Conservation (phyloP, 2,329 filamentous ascomycete genomes). For the Beauveria medogensis region DNA sequence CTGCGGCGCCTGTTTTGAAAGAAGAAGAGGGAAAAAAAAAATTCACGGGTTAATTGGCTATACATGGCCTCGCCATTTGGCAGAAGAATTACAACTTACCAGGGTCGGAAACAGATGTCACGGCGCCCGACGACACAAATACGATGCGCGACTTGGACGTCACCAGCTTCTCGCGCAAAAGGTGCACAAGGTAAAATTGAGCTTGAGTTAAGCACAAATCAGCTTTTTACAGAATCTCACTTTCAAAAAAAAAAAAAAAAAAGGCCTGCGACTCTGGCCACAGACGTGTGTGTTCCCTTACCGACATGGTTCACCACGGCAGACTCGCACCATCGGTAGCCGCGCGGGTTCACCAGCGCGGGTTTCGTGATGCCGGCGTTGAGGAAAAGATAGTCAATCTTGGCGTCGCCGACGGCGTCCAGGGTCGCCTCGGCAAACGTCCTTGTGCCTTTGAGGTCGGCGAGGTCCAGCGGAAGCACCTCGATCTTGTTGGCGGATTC, state of each 20-base stretch:
- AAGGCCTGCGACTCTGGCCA: too few relatives aligned
- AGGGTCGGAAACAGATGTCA: conserved; percentile 29
- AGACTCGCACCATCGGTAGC: conserved; percentile 41
- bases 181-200: conserved; percentile 45
- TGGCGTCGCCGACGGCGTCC: conserved; percentile 30
- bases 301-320: conserved; percentile 46
- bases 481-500: conserved; percentile 33
- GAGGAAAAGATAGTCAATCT: conserved; percentile 41
- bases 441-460: conserved; percentile 35
- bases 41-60: background rate
- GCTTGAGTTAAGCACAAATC: conserved; percentile 24
- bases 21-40: too few relatives aligned
- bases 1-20: conserved; percentile 24
- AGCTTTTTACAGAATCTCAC: background rate
- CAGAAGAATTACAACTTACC: conserved; percentile 16
- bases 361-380: conserved; percentile 37
- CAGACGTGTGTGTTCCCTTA: conserved; percentile 16
- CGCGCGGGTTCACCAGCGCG: conserved; percentile 27
- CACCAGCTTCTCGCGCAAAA: conserved; percentile 39
- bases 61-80: too few relatives aligned
- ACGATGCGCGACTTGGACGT: conserved; percentile 39
- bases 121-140: conserved; percentile 42
- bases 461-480: conserved; percentile 41
- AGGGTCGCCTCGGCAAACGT: conserved; percentile 38
- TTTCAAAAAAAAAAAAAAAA: background rate